Conservation (phyloP, 2,329 filamentous ascomycete genomes). For the Cladosporium velox region DNA sequence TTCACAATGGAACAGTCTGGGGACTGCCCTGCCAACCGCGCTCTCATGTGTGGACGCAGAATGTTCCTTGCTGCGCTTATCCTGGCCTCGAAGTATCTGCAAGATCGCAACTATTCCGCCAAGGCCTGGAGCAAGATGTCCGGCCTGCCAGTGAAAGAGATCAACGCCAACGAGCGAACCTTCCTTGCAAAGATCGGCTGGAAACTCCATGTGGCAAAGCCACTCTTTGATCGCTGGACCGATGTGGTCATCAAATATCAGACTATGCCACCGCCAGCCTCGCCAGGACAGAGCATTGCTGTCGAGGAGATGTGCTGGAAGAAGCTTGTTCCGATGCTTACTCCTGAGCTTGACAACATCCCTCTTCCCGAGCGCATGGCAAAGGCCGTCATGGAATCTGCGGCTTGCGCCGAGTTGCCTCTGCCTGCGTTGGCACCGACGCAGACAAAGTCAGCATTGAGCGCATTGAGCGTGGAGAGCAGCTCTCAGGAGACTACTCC, state of each 20-base stretch:
- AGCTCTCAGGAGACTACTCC: slow-evolving; percentile 44
- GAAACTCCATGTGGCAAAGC: slow-evolving; percentile 90
- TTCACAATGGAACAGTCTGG: slow-evolving; percentile 83
- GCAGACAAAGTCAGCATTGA: not conserved
- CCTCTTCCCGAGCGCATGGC: slow-evolving; percentile 26
- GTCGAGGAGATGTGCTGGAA: slow-evolving; percentile 41
- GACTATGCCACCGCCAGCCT: slow-evolving; percentile 56
- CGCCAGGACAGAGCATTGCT: slow-evolving; percentile 31
- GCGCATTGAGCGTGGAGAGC: slow-evolving; percentile 9
- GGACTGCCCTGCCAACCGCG: slow-evolving; percentile 70
- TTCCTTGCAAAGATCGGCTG: slow-evolving; percentile 89
- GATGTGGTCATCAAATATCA: slow-evolving; percentile 80
- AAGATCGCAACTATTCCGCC: slow-evolving; percentile 96
- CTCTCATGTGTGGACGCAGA: slow-evolving; percentile 90
- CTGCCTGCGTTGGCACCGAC: not conserved
- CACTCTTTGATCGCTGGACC: slow-evolving; percentile 88
- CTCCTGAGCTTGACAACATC: slow-evolving; percentile 56
- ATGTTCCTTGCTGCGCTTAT: slow-evolving; percentile 97
- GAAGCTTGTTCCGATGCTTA: slow-evolving; percentile 56
- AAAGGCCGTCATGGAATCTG: slow-evolving; percentile 17
- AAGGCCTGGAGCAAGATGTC: slow-evolving; percentile 99
- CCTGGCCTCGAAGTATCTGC: slow-evolving; percentile 94
- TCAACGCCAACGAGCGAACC: slow-evolving; percentile 94
- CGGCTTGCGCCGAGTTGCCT: slow-evolving; percentile 11
- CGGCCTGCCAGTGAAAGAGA: slow-evolving; percentile 87